phyloP scores from a whole-genome alignment of 2,329 filamentous ascomycete genomes.

The Trichoderma sp. region DNA sequence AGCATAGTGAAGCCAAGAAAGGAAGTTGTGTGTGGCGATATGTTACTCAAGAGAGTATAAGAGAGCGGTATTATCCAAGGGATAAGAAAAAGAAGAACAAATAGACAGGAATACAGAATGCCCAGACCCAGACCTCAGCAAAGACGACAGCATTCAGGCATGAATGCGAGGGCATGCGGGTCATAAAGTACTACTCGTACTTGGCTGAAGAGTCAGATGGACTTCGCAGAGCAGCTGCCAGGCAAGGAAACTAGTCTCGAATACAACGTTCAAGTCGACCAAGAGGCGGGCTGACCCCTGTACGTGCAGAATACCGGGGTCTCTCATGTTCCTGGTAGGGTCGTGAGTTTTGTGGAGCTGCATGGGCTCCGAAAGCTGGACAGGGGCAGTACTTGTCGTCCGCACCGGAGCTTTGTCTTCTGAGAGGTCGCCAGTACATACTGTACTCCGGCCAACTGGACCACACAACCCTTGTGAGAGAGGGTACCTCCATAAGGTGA shows the following conservation, averaged over 20 bases:
- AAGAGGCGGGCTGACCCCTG: conserved; percentile 22
- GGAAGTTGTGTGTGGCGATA: background rate
- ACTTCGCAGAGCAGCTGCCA: conserved; percentile 24
- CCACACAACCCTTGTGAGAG: background rate
- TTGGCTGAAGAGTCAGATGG: conserved; percentile 24
- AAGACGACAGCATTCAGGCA: conserved; percentile 25
- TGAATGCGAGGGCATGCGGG: conserved; percentile 28
- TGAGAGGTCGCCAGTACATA: conserved; percentile 1
- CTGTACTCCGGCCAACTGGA: conserved; percentile 5
- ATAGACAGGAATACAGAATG: background rate
- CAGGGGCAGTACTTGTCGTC: conserved; percentile 13
- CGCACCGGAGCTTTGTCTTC: background rate
- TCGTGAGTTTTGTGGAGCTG: conserved; percentile 14
- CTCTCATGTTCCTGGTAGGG: conserved; percentile 13
- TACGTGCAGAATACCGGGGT: conserved; percentile 17
- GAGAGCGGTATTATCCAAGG: conserved; percentile 12
- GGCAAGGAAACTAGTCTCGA: conserved; percentile 13
- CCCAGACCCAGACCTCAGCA: conserved; percentile 20
- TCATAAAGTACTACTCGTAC: conserved; percentile 34
- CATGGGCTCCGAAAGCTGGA: conserved; percentile 15
- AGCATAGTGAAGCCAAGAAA: conserved; percentile 8
- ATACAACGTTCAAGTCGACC: conserved; percentile 14
- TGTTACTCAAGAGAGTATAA: background rate
- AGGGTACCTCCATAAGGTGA: conserved; percentile 17
- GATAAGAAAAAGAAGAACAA: background rate